Evolutionary conservation across 805 yeast genomes (phyloP).

Genomic region (Candida lessepsii): DNA sequence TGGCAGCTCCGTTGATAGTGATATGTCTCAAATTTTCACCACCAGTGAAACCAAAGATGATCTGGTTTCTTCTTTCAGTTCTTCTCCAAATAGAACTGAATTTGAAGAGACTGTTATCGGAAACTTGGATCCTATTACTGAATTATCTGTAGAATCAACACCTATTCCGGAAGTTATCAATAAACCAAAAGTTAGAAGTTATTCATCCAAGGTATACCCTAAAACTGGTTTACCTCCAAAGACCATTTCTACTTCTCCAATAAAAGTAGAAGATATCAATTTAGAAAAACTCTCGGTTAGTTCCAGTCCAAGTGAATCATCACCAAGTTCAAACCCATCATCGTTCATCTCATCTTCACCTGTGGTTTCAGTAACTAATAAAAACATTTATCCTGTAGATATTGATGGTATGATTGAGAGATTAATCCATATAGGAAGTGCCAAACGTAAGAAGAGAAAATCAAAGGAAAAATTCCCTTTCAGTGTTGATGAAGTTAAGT

Average conservation of each 20-base stretch:
- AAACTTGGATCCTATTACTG: constrained; percentile 31
- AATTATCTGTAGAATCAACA: constrained; percentile 30
- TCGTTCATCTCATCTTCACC: constrained; percentile 17
- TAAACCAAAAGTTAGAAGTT: constrained; percentile 2
- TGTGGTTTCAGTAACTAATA: constrained; percentile 9
- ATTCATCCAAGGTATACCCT: constrained; percentile 1
- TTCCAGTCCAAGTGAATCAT: constrained; percentile 5
- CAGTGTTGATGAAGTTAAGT: constrained; percentile 52
- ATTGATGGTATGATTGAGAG: constrained; percentile 64
- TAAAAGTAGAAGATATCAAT: constrained; percentile 2
- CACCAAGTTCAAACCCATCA: constrained; percentile 16
- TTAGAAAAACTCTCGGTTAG: constrained; percentile 4
- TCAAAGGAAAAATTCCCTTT: constrained; percentile 50
- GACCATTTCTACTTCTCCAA: background rate
- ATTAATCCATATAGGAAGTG: constrained; percentile 51
- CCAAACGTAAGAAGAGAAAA: constrained; percentile 18
- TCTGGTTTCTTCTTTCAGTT: constrained; percentile 38
- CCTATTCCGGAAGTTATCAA: constrained; percentile 14
- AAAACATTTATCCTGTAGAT: constrained; percentile 37
- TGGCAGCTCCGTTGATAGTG: constrained; percentile 44
- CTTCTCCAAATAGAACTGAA: constrained; percentile 17
- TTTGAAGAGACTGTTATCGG: constrained; percentile 8
- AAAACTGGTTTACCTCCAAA: constrained; percentile 6
- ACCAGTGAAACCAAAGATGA: constrained; percentile 32
- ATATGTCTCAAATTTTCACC: constrained; percentile 41